A percentile compares a stretch with the other conserved stretches of the same genome.
Conservation (phyloP, 345 rosid species). For the Eucalyptus curtisii region DNA sequence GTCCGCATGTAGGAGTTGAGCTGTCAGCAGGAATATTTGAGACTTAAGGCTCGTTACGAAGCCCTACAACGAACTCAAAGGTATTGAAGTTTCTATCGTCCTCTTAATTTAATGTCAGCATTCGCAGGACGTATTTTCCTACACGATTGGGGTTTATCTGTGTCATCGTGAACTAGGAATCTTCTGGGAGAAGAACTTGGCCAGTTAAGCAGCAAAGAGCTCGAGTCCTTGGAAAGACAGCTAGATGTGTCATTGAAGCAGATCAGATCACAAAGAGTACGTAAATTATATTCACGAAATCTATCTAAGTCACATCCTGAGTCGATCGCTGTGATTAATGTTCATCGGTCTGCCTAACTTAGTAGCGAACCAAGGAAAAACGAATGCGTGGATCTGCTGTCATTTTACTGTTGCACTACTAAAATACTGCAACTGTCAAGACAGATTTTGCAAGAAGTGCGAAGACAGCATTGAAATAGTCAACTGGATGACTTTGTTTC, state of each 20-base stretch:
- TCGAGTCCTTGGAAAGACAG: conserved; percentile 93
- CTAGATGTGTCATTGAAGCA: conserved; percentile 81
- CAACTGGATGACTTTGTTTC: not conserved
- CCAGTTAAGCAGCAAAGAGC: conserved; percentile 75
- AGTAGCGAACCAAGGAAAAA: not conserved
- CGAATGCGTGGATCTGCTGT: not conserved
- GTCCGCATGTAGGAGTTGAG: conserved; percentile 49
- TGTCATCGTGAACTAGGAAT: conserved; percentile 28
- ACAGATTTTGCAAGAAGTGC: not conserved
- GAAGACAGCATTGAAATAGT: not conserved
- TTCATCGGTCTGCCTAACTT: not conserved
- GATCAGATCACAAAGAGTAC: conserved; percentile 82
- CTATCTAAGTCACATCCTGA: not conserved
- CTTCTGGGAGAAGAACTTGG: conserved; percentile 93
- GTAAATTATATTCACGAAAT: not conserved
- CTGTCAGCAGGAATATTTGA: conserved; percentile 91
- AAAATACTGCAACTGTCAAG: not conserved
- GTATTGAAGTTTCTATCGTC: not conserved
- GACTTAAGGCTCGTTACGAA: conserved; percentile 87
- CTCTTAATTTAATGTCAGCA: not conserved
- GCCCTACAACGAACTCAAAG: conserved; percentile 79
- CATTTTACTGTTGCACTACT: not conserved
- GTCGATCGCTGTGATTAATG: not conserved
- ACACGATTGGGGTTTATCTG: not conserved
- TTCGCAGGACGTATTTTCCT: not conserved